Base-by-base conservation (phyloP, 2,329 filamentous ascomycete species). In the Claviceps pusilla region DNA sequence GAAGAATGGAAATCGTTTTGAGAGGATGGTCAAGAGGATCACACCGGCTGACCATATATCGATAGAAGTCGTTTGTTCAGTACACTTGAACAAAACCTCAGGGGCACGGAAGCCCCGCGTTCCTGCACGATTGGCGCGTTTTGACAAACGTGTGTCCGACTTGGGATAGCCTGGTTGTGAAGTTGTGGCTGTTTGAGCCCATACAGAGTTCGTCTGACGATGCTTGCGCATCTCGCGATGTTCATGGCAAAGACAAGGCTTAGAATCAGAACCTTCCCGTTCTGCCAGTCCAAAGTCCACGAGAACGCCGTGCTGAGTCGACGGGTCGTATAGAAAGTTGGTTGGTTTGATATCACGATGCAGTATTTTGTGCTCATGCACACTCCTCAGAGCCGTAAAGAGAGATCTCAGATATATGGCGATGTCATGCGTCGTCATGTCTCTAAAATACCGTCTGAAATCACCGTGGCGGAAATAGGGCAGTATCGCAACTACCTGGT, bases 211-310 rank as follows among this genome's bases (percentile, higher is more conserved):
- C 14, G 82, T 67, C 65, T 83, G 64, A 64, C 75, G 69, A 68
- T 77, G 66, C 57, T 83, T 82, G 55, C 89, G 83, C 28, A 81
- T 77, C 24, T 77, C 72, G 16, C 75, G 67, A 12, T 77, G 69
- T 57, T 89, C 80, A 57, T 84, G 82, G 69, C 91, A 97, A n/a
- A 87, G 73, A 65, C 91, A 97, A 2, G 83, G 83, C 63, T 87
- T 86, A 66, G 76, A 79, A 52, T 94, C 89, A 29, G 81, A 82
- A 28, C 87, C 84, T 65, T 88, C 82, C 51, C 83, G 76, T 72
- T 98, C 93, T 41, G 93, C 93, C 16, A 98, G 79, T n/a, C 93
- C 93, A 71, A 98, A 98, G 66, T 98, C 93, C n/a, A 98, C 93
- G 0, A 98, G 78, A 2, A 98, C 91, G 45, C 93, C 93, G 54